Evolutionary conservation across 1,284 basidiomycete genomes (phyloP).

Genomic region (Macrocybe sp.): DNA sequence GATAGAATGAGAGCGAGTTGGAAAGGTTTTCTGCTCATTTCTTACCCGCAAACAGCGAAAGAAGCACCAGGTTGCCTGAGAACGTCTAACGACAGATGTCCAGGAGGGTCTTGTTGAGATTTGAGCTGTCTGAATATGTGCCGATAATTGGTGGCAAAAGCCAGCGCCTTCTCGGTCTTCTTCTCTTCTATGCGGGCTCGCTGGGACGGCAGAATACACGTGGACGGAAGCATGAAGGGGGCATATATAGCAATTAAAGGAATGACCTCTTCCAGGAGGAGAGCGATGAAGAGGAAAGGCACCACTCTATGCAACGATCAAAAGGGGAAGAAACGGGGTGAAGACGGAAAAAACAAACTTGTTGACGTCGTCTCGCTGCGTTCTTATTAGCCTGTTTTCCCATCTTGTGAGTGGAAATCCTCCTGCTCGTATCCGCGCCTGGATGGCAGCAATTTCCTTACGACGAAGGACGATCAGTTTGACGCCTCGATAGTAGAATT

Average conservation of each 20-base stretch:
- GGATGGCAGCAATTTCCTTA: slow-evolving; percentile 47
- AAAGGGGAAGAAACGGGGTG: slow-evolving; percentile 3
- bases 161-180: slow-evolving; percentile 44
- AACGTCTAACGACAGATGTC: slow-evolving; percentile 26
- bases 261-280: slow-evolving; percentile 77
- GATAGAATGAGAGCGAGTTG: slow-evolving; percentile 4
- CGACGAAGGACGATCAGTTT: slow-evolving; percentile 64
- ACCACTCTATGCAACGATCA: slow-evolving; percentile 51
- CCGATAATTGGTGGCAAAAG: slow-evolving; percentile 28
- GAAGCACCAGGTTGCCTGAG: slow-evolving; percentile 27
- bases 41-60: slow-evolving; percentile 37
- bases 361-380: slow-evolving; percentile 56
- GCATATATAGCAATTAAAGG: slow-evolving; percentile 83
- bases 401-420: slow-evolving; percentile 54
- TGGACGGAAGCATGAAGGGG: slow-evolving; percentile 83
- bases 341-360: slow-evolving; percentile 43
- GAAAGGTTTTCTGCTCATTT: slow-evolving; percentile 9
- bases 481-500: slow-evolving; percentile 75
- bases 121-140: slow-evolving; percentile 29
- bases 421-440: slow-evolving; percentile 47
- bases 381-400: slow-evolving; percentile 63
- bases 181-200: slow-evolving; percentile 63
- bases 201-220: slow-evolving; percentile 84
- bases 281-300: slow-evolving; percentile 73
- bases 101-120: slow-evolving; percentile 21